Evolutionary conservation across 2,329 filamentous ascomycete species (phyloP).

Genomic region (Exophiala mesophila): DNA sequence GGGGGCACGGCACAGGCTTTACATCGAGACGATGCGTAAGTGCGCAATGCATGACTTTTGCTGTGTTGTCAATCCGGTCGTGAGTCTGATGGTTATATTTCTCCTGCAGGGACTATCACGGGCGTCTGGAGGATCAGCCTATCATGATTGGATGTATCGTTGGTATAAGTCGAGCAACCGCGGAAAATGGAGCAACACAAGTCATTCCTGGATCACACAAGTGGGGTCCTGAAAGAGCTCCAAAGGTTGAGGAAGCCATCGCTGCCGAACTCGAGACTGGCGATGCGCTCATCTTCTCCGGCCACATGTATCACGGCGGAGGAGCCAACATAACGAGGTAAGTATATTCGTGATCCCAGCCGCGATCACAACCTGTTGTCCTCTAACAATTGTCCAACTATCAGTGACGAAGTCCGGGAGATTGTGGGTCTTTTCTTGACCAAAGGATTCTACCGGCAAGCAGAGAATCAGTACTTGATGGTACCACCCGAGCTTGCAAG

Average conservation of each 20-base stretch:
- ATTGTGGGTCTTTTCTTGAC: slow-evolving; percentile 6
- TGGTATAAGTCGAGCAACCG: slow-evolving; percentile 26
- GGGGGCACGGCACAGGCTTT: slow-evolving; percentile 21
- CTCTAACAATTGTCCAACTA: slow-evolving; percentile 1
- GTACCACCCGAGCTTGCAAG: slow-evolving; percentile 17
- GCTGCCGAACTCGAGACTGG: slow-evolving; percentile 32
- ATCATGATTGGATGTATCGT: slow-evolving; percentile 36
- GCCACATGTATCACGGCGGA: slow-evolving; percentile 32
- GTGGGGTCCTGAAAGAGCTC: slow-evolving; percentile 18
- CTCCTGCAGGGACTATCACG: slow-evolving; percentile 27
- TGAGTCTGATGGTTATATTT: too few species aligned
- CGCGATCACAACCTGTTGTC: too few species aligned
- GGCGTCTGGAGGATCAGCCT: slow-evolving; percentile 31
- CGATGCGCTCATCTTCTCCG: slow-evolving; percentile 35
- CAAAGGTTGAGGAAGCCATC: slow-evolving; percentile 17
- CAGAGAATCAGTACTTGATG: slow-evolving; percentile 27
- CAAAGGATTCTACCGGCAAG: slow-evolving; percentile 13
- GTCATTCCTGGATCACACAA: slow-evolving; percentile 29
- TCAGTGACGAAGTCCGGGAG: slow-evolving; percentile 6
- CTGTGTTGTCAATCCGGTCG: too few species aligned
- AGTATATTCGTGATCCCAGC: slow-evolving; percentile 2
- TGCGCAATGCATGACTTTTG: slow-evolving; percentile 38
- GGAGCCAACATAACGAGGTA: slow-evolving; percentile 25
- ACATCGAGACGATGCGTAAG: slow-evolving; percentile 26
- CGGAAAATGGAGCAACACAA: slow-evolving; percentile 30